phyloP scores from a whole-genome alignment of 2,329 filamentous ascomycete genomes.

The Talaromyces marneffei region DNA sequence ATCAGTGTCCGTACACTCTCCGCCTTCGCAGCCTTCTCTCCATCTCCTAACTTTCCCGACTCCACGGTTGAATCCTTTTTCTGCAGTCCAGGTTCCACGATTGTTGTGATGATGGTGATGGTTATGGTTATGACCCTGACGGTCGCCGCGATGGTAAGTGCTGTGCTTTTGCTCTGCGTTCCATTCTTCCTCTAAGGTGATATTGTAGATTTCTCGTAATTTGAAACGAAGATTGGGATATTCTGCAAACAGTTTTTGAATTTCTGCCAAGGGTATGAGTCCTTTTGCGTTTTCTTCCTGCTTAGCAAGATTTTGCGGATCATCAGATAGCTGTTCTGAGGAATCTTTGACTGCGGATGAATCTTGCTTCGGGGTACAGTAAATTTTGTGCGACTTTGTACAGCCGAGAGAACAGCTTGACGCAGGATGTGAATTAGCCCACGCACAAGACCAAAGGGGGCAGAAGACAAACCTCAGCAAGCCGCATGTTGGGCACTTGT shows the following conservation, averaged over 20 bases:
- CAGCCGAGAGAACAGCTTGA: constrained; percentile 43
- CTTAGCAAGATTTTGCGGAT: constrained; percentile 1
- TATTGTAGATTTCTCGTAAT: constrained; percentile 39
- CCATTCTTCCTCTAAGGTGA: constrained; percentile 39
- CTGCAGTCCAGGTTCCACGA: constrained; percentile 35
- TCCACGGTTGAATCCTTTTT: constrained; percentile 40
- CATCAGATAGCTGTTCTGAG: constrained; percentile 7
- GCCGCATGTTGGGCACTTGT: constrained; percentile 35
- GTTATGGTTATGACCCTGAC: constrained; percentile 20
- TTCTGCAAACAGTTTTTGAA: constrained; percentile 34
- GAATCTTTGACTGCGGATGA: constrained; percentile 16
- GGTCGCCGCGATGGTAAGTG: constrained; percentile 7
- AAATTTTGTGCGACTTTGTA: constrained; percentile 41
- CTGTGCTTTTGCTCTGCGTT: constrained; percentile 22
- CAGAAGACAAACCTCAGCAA: constrained; percentile 31
- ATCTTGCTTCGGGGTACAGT: constrained; percentile 29
- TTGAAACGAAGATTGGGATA: constrained; percentile 36
- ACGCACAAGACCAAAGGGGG: background rate
- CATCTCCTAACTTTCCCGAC: constrained; percentile 35
- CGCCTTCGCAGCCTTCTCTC: constrained; percentile 34
- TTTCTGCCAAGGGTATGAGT: constrained; percentile 25
- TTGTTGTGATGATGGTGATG: constrained; percentile 18
- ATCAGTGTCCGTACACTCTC: constrained; percentile 24
- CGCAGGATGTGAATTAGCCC: background rate
- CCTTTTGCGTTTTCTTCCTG: constrained; percentile 5